Evolutionary conservation across 31 red algal genomes (phyloP), one percentile per base, ranked within the genome.

Genomic region (Bonnemaisonia californica): DNA sequence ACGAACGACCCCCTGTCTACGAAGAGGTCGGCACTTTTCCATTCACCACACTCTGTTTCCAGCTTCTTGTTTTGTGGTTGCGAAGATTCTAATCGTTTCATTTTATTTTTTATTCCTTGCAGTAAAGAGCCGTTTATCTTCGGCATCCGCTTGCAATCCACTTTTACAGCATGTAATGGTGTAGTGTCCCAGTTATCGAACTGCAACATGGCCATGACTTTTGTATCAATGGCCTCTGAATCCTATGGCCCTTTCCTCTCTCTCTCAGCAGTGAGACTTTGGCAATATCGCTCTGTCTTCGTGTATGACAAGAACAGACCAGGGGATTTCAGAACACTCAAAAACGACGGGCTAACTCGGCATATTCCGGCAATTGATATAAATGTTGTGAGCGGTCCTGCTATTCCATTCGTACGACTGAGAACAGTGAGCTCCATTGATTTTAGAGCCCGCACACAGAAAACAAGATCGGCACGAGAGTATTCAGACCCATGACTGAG

Each of bases 271-370:
- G 61, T 77, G 2, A 77, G 40, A 2, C 24, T 60, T 33, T 34
- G 55, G 2, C 74, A 55, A 38, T 77, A 77, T 31, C 29, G 29
- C 24, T 77, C 74, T 39, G 74, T 61, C 2, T 33, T 54, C 11
- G 19, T 77, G 74, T 77, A 77, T 24, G 74, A 77, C 21, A 77
- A 3, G 24, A 8, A 77, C 55, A 77, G 4, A 32, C 5, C 74
- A 2, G 61, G 2, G 4, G 54, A 21, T 34, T 77, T 77, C 4
- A 34, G 28, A 3, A 77, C 48, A 29, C 74, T 77, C 3, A 29
- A 2, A 23, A 77, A 77, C 3, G 74, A 77, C 2, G 74, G 74
- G 2, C 4, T 77, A 2, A 77, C 29, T 60, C 61, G 54, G 4
- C 3, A 57, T 56, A 77, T 77, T 2, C 48, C 74, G 23, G 26